A percentile compares a stretch with the other conserved stretches of the same genome.
phyloP scores from a whole-genome alignment of 2,329 filamentous ascomycete genomes.

The Pseudocercospora eumusae region DNA sequence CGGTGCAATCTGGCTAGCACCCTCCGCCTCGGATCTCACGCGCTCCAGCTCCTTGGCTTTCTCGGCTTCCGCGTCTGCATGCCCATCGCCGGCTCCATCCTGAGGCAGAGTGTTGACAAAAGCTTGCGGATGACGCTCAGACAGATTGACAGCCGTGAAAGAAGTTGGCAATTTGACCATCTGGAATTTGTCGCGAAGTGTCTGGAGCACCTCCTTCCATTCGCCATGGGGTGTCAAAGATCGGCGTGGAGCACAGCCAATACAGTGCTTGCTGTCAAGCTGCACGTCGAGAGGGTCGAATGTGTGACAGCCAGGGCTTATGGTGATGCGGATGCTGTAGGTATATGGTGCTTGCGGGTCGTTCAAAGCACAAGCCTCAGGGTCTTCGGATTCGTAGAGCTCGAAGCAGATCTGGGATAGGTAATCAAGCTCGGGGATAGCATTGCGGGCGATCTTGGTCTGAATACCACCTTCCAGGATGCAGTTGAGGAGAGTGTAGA shows the following conservation, averaged over 20 bases:
- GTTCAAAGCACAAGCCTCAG: conserved; percentile 54
- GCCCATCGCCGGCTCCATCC: conserved; percentile 19
- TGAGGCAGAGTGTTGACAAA: conserved; percentile 36
- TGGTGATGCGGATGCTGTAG: conserved; percentile 94
- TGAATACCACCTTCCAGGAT: conserved; percentile 96
- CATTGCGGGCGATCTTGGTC: conserved; percentile 92
- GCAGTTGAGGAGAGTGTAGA: conserved; percentile 96
- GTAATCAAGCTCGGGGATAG: conserved; percentile 96
- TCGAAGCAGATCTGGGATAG: conserved; percentile 97
- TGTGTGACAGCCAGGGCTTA: conserved; percentile 93
- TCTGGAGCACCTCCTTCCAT: conserved; percentile 97
- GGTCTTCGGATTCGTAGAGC: conserved; percentile 89
- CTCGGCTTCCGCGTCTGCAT: conserved; percentile 12
- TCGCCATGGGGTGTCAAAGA: conserved; percentile 88
- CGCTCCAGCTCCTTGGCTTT: neutral
- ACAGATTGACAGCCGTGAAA: conserved; percentile 54
- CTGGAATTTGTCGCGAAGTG: conserved; percentile 89
- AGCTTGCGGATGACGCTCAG: conserved; percentile 51
- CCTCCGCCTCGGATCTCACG: conserved; percentile 16
- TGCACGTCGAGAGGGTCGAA: conserved; percentile 96
- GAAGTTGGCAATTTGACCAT: conserved; percentile 60
- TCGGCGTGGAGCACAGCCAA: conserved; percentile 86
- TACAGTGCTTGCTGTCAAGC: conserved; percentile 93
- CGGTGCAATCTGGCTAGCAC: conserved; percentile 32
- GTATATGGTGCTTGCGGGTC: conserved; percentile 66